Evolutionary conservation across 2,329 filamentous ascomycete species (phyloP).

Genomic region (Phialophora chinensis): DNA sequence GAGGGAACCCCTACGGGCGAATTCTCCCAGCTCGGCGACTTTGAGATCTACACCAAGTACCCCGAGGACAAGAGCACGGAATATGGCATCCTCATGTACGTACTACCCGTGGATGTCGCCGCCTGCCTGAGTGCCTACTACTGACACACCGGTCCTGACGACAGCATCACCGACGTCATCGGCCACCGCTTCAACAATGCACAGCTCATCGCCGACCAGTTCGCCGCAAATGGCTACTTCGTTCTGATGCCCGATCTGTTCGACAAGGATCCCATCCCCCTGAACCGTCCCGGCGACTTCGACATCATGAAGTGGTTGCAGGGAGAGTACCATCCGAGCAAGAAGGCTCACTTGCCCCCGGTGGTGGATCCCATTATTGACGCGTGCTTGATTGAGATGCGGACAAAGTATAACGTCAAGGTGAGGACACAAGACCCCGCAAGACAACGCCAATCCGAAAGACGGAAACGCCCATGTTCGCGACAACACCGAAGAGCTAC

Average conservation of each 20-base stretch:
- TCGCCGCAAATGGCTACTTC: slow-evolving; percentile 74
- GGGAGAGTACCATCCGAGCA: slow-evolving; percentile 39
- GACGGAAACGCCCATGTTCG: not conserved
- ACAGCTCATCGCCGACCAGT: slow-evolving; percentile 74
- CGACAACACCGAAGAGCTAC: not conserved
- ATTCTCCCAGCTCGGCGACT: slow-evolving; percentile 54
- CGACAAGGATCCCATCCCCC: slow-evolving; percentile 62
- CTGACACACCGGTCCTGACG: not conserved
- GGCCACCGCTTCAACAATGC: slow-evolving; percentile 64
- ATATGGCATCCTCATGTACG: slow-evolving; percentile 60
- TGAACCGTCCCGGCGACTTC: slow-evolving; percentile 60
- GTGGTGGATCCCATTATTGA: slow-evolving; percentile 61
- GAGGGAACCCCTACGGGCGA: slow-evolving; percentile 57
- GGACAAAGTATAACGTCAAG: slow-evolving; percentile 41
- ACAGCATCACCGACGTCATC: slow-evolving; percentile 61
- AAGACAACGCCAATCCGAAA: not conserved
- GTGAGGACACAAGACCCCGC: slow-evolving; percentile 23
- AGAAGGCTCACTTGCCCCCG: slow-evolving; percentile 47
- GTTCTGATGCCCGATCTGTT: slow-evolving; percentile 74
- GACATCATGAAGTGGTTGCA: slow-evolving; percentile 58
- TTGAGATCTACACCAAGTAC: slow-evolving; percentile 62
- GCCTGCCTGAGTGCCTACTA: not conserved
- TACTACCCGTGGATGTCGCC: not conserved
- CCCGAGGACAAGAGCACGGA: slow-evolving; percentile 59
- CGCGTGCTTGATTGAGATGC: slow-evolving; percentile 50